These are phyloP conservation scores for Caryopteris hybrid DNA, from an alignment of 305 asterid species.

Conservation along the genomic window DNA sequence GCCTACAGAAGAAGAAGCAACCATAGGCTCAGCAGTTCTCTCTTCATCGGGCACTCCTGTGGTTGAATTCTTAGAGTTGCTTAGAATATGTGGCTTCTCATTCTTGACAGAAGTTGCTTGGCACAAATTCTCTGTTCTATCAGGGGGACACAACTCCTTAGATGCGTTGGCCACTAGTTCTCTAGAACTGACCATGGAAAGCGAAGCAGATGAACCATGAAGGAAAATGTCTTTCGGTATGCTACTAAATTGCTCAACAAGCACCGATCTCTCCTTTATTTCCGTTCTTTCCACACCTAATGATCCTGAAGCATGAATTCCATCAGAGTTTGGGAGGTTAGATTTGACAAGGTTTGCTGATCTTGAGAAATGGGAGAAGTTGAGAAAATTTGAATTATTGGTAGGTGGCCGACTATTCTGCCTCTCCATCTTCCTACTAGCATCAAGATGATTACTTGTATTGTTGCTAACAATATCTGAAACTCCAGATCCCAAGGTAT, in stretches of 20 bases:
- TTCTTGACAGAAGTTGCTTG: slow-evolving; percentile 35
- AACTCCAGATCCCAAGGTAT: slow-evolving; percentile 45
- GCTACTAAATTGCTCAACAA: slow-evolving; percentile 23
- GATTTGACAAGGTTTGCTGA: slow-evolving; percentile 45
- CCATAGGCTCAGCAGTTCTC: slow-evolving; percentile 49
- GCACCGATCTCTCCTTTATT: slow-evolving; percentile 30
- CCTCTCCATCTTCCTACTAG: slow-evolving; percentile 25
- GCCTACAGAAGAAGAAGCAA: slow-evolving; percentile 86
- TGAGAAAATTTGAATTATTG: slow-evolving; percentile 39
- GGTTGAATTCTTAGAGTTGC: slow-evolving; percentile 16
- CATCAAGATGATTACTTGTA: slow-evolving; percentile 23
- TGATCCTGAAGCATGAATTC: slow-evolving; percentile 35
- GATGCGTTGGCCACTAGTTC: slow-evolving; percentile 26
- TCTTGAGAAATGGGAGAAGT: slow-evolving; percentile 75
- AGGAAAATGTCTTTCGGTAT: slow-evolving; percentile 25
- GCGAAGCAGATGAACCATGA: slow-evolving; percentile 26
- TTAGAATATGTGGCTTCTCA: slow-evolving; percentile 23
- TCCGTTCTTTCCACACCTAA: slow-evolving; percentile 28
- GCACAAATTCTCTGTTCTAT: slow-evolving; percentile 21
- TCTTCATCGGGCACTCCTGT: slow-evolving; percentile 43
- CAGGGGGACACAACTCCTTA: slow-evolving; percentile 21
- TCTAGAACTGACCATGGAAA: slow-evolving; percentile 21
- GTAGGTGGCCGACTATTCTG: slow-evolving; percentile 26
- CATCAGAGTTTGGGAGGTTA: slow-evolving; percentile 34
- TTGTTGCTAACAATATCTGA: slow-evolving; percentile 34